A percentile compares a stretch with the other conserved stretches of the same genome.
Evolutionary conservation across 2,329 filamentous ascomycete species (phyloP).

Genomic region (Venturia pyrina): DNA sequence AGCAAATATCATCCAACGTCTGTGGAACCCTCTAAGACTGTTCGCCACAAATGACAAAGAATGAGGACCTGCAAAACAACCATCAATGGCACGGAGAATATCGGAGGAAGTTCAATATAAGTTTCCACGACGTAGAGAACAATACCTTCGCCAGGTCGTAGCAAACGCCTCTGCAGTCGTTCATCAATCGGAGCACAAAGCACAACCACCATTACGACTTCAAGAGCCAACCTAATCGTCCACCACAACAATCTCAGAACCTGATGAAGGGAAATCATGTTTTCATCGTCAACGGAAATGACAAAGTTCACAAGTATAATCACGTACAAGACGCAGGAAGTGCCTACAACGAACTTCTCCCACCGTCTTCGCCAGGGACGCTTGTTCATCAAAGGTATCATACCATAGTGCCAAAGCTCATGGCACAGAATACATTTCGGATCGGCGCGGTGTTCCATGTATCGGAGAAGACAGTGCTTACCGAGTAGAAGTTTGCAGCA

Average conservation of each 20-base stretch:
- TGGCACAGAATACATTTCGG: background rate
- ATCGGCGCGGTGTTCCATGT: background rate
- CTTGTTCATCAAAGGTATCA: background rate
- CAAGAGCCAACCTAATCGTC: background rate
- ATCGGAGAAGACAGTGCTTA: background rate
- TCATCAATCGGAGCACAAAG: background rate
- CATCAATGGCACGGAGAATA: background rate
- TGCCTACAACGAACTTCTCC: background rate
- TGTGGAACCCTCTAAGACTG: background rate
- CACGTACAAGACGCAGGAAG: background rate
- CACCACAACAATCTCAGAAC: background rate
- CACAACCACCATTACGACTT: background rate
- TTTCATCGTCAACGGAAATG: background rate
- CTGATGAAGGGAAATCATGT: background rate
- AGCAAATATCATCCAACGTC: background rate
- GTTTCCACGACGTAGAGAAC: background rate
- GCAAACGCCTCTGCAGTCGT: background rate
- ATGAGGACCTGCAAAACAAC: background rate
- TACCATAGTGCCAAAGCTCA: background rate
- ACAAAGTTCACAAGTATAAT: background rate
- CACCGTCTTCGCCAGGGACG: background rate
- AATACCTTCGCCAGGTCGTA: background rate
- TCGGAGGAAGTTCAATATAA: background rate
- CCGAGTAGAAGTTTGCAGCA: background rate
- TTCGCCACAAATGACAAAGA: background rate